Conservation (phyloP, 1,284 basidiomycete species). For the Trametes pubescens region DNA sequence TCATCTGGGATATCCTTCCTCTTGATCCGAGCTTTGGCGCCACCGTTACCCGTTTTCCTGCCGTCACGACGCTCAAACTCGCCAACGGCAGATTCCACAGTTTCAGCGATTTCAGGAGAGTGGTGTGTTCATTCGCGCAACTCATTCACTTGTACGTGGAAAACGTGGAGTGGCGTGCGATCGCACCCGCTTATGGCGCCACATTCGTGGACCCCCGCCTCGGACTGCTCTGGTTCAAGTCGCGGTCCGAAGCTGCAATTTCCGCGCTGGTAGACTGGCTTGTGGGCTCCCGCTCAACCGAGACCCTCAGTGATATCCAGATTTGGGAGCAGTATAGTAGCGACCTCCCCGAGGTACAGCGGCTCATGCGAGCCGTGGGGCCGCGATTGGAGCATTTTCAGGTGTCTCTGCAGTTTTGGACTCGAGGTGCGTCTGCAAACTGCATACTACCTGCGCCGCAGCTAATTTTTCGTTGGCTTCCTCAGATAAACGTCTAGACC, state of each 20-base stretch:
- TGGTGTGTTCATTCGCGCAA: slow-evolving; percentile 17
- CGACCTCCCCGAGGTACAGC: slow-evolving; percentile 15
- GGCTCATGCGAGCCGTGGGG: slow-evolving; percentile 15
- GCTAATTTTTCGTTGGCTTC: background rate
- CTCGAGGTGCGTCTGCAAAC: slow-evolving; percentile 14
- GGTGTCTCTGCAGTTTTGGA: slow-evolving; percentile 18
- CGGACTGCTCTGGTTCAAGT: slow-evolving; percentile 25
- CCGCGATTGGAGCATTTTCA: slow-evolving; percentile 21
- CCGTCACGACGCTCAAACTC: slow-evolving; percentile 23
- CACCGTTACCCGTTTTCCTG: slow-evolving; percentile 11
- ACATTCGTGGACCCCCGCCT: slow-evolving; percentile 13
- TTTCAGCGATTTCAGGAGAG: slow-evolving; percentile 26
- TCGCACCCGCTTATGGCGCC: background rate
- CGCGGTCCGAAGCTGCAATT: slow-evolving; percentile 11
- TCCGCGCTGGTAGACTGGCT: slow-evolving; percentile 26
- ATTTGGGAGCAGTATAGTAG: slow-evolving; percentile 9
- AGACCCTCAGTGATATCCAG: slow-evolving; percentile 23
- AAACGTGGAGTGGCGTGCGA: slow-evolving; percentile 20
- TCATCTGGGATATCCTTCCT: slow-evolving; percentile 17
- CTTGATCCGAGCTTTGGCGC: slow-evolving; percentile 12
- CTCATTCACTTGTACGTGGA: slow-evolving; percentile 20
- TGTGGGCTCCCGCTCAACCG: slow-evolving; percentile 13
- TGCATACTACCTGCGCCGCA: background rate
- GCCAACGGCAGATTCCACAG: slow-evolving; percentile 19
- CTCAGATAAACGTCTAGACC: slow-evolving; percentile 16